Percentiles rank a stretch among this genome's conserved stretches.
Conservation (phyloP, 768 basidiomycete species). For the Phaeotremella fagi region DNA sequence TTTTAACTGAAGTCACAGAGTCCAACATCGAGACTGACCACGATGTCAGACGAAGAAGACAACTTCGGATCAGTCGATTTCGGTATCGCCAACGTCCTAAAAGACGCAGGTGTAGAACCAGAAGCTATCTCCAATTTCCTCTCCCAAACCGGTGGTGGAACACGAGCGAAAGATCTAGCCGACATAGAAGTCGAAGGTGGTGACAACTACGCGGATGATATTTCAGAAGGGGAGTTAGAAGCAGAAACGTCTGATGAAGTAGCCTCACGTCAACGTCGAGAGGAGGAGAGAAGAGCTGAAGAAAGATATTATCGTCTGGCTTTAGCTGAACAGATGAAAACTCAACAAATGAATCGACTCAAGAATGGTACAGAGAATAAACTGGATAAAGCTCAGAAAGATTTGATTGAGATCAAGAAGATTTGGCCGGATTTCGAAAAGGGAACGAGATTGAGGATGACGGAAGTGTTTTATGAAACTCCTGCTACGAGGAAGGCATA, state of each 20-base stretch:
- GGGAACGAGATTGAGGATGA: constrained; percentile 35
- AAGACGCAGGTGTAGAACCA: constrained; percentile 25
- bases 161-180: constrained; percentile 3
- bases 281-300: constrained; percentile 12
- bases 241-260: constrained; percentile 17
- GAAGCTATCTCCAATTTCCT: constrained; percentile 17
- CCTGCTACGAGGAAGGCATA: constrained; percentile 16
- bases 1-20: too few species aligned
- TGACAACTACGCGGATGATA: constrained; percentile 27
- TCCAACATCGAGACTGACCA: too few species aligned
- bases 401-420: constrained; percentile 16
- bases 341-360: not conserved
- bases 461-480: constrained; percentile 39
- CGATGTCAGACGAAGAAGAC: constrained; percentile 8
- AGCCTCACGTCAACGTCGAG: constrained; percentile 7
- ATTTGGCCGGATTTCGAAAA: constrained; percentile 37
- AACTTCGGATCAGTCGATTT: constrained; percentile 20
- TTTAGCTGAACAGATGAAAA: not conserved
- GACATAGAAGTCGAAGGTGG: constrained; percentile 34
- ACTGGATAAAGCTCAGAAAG: constrained; percentile 1
- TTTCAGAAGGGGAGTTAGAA: constrained; percentile 15
- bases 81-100: constrained; percentile 24
- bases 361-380: not conserved
- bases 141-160: constrained; percentile 11
- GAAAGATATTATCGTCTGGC: constrained; percentile 4